Base-by-base conservation (phyloP, 2,329 filamentous ascomycete species). In the Fusarium newnesense region DNA sequence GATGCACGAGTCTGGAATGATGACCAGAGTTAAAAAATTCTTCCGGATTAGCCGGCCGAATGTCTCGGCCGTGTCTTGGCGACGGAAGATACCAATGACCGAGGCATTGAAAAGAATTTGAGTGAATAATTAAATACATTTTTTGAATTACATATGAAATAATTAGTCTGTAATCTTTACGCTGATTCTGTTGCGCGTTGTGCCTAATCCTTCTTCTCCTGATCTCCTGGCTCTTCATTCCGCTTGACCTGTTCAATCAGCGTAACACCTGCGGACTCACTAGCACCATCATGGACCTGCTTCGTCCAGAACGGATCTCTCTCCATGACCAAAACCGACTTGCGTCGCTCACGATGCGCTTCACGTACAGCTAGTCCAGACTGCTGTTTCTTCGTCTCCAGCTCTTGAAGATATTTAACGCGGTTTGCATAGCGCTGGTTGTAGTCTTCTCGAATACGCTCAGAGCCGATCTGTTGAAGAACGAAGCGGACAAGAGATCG, bases 241-340 rank as follows among this genome's bases (percentile, higher is more conserved):
- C 69, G 63, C 39, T 76, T 80, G 1, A 80, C 76, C 47, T 80
- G 65, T 19, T 78, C 72, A 32, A 85, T 84, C 42, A 85, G 67
- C 2, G 73, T 73, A 7, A 81, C 64, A 1, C 81, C 84, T 9
- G 77, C 79, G 7, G 76, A 76, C 4, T 79, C 79, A 11, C 83
- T 84, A 28, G 76, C 73, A 1, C 83, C 84, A 2, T 82, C 81
- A 15, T 84, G 80, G 5, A 84, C 74, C 67, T 85, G 84, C 60
- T 80, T 84, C 13, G 81, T 85, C 81, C 83, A 85, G 59, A 85
- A 85, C 1, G 70, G 73, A 28, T 83, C 82, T 18, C 75, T 73
- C 11, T 80, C 78, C 28, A 75, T 75, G 1, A 78, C 77, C 9
- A 83, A 69, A 3, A 83, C 78, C 2, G 79, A 85, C 69, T 81